Base-by-base conservation (phyloP, 2,329 filamentous ascomycete genomes). In the Aspergillus tamarii region DNA sequence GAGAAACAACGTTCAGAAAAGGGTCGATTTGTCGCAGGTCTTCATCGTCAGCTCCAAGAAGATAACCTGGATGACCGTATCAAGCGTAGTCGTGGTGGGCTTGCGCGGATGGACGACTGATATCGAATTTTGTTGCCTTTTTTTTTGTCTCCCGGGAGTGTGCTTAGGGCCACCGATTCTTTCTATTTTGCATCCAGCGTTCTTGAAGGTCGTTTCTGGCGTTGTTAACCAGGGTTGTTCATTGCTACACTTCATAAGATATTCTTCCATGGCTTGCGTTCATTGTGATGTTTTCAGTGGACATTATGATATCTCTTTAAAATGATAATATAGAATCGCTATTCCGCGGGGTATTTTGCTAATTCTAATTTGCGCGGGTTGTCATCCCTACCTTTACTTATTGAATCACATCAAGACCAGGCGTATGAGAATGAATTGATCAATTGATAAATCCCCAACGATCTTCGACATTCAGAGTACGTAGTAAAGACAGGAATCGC, bases 1-100 rank as follows among this genome's bases (percentile, higher is more conserved):
- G 87, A 93, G 30, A 72, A 71, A 39, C 69, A 71, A 21, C 75
- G 76, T 26, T 76, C 76, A 28, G 76, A 78, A 36, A 71, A 71
- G 5, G 76, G 76, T 23, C 70, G 69, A 21, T 78, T 78, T 61
- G 74, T 78, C 64, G 71, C 72, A 12, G 69, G 73, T 26, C 63
- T 78, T 28, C 75, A 77, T 66, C 71, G 69, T 50, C 74, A 75
- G 59, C 71, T 72, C 26, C 70, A 75, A 50, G 74, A 77, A 50
- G 75, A 78, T 65, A 77, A 68, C 61, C 58, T 78, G 32, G 75
- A 78, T 63, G 74, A 78, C 48, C 72, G 75, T 8, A 73, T 78
- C 56, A 67, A 71, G 39, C 73, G 76, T 39, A 76, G 69, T 62
- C 73, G 74, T 60, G 75, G 75, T 66, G 75, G 74, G 7, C 64